phyloP scores from a whole-genome alignment of 768 basidiomycete species.

The Antrodiella citrinella region DNA sequence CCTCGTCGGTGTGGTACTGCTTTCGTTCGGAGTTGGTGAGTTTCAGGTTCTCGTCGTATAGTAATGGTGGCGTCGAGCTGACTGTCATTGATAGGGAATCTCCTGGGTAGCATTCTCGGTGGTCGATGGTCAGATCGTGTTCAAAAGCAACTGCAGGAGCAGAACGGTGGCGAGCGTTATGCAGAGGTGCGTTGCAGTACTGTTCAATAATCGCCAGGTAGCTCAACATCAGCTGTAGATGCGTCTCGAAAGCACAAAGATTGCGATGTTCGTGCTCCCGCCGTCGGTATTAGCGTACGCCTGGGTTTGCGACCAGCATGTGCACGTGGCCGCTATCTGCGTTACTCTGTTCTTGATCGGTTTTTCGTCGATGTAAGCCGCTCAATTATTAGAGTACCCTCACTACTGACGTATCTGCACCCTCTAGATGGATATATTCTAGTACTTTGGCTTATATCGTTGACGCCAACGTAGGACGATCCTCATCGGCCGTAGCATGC shows the following conservation, averaged over 20 bases:
- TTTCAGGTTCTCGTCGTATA: background rate
- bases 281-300: slow-evolving; percentile 59
- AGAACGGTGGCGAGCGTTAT: slow-evolving; percentile 38
- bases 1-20: slow-evolving; percentile 66
- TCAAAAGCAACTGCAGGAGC: slow-evolving; percentile 31
- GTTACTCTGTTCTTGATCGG: slow-evolving; percentile 67
- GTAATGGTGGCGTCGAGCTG: background rate
- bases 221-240: slow-evolving; percentile 36
- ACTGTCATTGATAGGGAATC: slow-evolving; percentile 29
- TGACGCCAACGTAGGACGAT: slow-evolving; percentile 78
- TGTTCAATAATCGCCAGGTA: too few species aligned
- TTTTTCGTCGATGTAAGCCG: slow-evolving; percentile 61
- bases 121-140: slow-evolving; percentile 52
- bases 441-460: slow-evolving; percentile 79
- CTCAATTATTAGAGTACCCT: background rate
- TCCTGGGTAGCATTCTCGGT: slow-evolving; percentile 47
- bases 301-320: slow-evolving; percentile 61
- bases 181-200: slow-evolving; percentile 54
- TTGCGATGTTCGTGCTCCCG: slow-evolving; percentile 53
- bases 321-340: slow-evolving; percentile 61
- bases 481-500: slow-evolving; percentile 63
- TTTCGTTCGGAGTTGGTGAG: slow-evolving; percentile 65
- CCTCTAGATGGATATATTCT: slow-evolving; percentile 47
- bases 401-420: background rate
- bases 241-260: slow-evolving; percentile 56